These are phyloP conservation scores for Amaranthus cruentus DNA, from an alignment of 148 eudicot genomes.

Conservation along the genomic window DNA sequence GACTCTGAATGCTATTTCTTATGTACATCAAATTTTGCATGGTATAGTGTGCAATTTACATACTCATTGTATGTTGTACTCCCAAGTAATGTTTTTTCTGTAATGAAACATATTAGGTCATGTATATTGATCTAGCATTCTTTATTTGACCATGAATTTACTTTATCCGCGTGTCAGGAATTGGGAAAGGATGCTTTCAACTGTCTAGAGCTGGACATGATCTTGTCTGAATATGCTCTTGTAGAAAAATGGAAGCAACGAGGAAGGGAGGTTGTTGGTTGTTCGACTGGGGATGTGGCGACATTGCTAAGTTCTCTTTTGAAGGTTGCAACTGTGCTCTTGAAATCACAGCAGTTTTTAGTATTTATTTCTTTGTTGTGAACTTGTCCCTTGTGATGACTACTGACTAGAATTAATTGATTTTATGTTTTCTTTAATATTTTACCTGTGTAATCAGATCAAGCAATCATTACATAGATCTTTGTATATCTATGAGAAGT, in stretches of 20 bases:
- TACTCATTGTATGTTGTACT: background rate
- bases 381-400: background rate
- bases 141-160: background rate
- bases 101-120: background rate
- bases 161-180: constrained; percentile 44
- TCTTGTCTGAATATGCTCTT: constrained; percentile 52
- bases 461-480: constrained; percentile 59
- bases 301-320: constrained; percentile 40
- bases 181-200: constrained; percentile 60
- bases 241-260: constrained; percentile 56
- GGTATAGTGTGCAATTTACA: background rate
- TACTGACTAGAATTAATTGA: background rate
- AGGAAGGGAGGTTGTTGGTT: constrained; percentile 44
- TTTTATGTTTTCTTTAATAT: constrained; percentile 1
- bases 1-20: background rate
- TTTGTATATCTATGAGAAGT: constrained; percentile 47
- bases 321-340: constrained; percentile 39
- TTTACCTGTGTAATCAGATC: constrained; percentile 38
- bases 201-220: constrained; percentile 67
- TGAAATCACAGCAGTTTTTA: background rate
- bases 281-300: constrained; percentile 34
- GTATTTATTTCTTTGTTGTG: too few species aligned
- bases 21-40: background rate
- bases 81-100: background rate
- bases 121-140: background rate